Evolutionary conservation across 2,329 filamentous ascomycete species (phyloP).

Genomic region (Fusarium sp.): DNA sequence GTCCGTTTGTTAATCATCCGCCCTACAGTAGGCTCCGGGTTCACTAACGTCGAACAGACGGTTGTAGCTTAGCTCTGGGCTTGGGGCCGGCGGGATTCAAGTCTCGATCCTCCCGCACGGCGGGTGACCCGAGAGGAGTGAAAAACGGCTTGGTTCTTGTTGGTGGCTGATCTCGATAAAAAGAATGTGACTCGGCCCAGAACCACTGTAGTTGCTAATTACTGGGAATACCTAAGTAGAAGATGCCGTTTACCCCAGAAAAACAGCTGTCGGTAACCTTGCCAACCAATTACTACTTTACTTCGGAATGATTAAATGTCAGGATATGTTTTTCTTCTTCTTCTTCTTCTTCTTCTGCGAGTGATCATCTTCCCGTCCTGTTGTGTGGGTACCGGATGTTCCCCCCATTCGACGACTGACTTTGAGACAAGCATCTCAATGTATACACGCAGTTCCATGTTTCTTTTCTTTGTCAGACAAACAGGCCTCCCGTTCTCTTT

Average conservation of each 20-base stretch:
- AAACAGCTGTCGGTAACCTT: neutral
- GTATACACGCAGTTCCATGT: neutral
- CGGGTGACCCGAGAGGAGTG: neutral
- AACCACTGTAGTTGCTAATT: neutral
- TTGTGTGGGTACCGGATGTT: neutral
- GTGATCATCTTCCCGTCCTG: neutral
- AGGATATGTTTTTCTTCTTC: neutral
- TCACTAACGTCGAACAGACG: neutral
- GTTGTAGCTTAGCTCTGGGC: neutral
- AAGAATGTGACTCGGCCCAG: neutral
- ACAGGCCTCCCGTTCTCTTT: neutral
- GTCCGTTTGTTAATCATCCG: neutral
- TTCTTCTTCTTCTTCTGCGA: neutral
- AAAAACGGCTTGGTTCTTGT: neutral
- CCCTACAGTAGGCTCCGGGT: neutral
- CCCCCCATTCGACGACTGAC: neutral
- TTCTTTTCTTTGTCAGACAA: neutral
- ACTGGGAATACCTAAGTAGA: neutral
- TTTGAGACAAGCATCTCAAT: neutral
- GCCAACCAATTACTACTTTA: neutral
- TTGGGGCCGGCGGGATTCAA: neutral
- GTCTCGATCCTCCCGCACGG: constrained; percentile 3
- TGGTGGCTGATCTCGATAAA: neutral
- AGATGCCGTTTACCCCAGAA: neutral
- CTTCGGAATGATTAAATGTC: neutral